Percentiles rank a stretch among this genome's conserved stretches.
Evolutionary conservation across 306 rosid species (phyloP).

Genomic region (Quillaja saponaria): DNA sequence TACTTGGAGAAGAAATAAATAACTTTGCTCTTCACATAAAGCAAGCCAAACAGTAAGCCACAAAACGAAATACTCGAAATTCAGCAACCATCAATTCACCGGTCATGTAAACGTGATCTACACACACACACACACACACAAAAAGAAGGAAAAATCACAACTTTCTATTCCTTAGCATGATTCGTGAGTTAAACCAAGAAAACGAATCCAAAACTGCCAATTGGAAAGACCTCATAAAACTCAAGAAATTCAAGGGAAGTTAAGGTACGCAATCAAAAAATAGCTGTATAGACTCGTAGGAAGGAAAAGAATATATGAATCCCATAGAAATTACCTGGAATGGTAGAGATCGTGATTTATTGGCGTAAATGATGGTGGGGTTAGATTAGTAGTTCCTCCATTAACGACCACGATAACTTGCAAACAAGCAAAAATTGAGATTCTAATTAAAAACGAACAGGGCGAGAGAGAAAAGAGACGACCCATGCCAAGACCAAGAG

Average conservation of each 20-base stretch:
- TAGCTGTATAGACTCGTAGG: neutral
- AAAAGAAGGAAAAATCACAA: neutral
- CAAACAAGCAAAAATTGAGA: conserved; percentile 42
- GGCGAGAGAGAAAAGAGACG: conserved; percentile 43
- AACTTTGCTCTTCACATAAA: conserved; percentile 4
- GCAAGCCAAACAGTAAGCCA: neutral
- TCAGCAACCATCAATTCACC: neutral
- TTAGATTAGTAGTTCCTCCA: conserved; percentile 42
- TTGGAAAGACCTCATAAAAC: neutral
- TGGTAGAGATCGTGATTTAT: conserved; percentile 88
- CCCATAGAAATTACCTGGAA: conserved; percentile 56
- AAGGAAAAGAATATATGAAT: no score
- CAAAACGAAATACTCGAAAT: conserved; percentile 2
- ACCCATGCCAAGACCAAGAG: conserved; percentile 54
- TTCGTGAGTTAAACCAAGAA: neutral
- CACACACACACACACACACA: neutral
- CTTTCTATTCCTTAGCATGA: neutral
- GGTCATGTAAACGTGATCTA: conserved; percentile 14
- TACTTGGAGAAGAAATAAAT: neutral
- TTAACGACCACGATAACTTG: conserved; percentile 42
- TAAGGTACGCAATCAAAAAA: conserved; percentile 3
- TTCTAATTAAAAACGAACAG: conserved; percentile 33
- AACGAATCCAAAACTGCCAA: conserved; percentile 4
- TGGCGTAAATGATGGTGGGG: conserved; percentile 34
- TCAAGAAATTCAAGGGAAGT: neutral